Conservation (phyloP, 441 rosid genomes). For the California macrophylla region DNA sequence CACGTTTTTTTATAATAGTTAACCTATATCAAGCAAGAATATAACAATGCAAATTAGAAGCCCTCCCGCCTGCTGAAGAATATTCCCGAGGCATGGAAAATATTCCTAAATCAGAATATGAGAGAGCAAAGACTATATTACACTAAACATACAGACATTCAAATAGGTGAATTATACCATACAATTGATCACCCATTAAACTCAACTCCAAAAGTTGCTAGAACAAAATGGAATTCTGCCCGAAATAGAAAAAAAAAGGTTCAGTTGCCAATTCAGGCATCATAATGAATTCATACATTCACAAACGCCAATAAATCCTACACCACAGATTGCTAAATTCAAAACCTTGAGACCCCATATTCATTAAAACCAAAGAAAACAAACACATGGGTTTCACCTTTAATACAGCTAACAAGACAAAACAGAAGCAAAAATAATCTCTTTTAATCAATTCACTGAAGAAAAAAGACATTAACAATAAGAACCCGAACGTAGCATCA, state of each 20-base stretch:
- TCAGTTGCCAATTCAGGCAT: not conserved
- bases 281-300: not conserved
- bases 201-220: not conserved
- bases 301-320: not conserved
- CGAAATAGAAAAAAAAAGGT: not conserved
- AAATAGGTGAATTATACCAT: not conserved
- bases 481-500: conserved; percentile 1
- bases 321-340: not conserved
- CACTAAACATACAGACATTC: not conserved
- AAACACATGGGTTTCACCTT: not conserved
- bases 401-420: not conserved
- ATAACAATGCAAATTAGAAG: not conserved
- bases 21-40: not conserved
- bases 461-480: not conserved
- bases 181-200: not conserved
- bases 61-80: not conserved
- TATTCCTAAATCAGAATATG: not conserved
- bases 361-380: conserved; percentile 1
- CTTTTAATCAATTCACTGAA: not conserved
- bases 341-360: not conserved
- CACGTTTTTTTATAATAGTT: not conserved
- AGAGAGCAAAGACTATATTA: not conserved
- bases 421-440: not conserved
- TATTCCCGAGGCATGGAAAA: not conserved
- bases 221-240: not conserved